Base-by-base conservation (phyloP, 305 asterid genomes). In the Salvia sclarea region DNA sequence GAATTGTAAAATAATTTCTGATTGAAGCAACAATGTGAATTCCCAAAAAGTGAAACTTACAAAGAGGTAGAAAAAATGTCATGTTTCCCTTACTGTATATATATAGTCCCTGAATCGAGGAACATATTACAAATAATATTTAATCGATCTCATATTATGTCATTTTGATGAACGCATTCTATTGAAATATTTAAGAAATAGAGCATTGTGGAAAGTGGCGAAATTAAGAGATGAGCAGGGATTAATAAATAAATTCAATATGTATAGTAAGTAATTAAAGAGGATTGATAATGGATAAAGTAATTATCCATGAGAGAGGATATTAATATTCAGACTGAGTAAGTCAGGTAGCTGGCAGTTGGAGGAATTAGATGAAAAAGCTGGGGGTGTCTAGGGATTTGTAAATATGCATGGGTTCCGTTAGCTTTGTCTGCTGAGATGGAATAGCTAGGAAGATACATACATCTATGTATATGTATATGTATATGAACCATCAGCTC, bases 341-440 rank as follows among this genome's bases (percentile, higher is more conserved):
- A 9, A 40, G 56, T 74, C 74, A 56, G 79, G 45, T 78, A 68
- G 71, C 14, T 57, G 74, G 68, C 82, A 73, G 78, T 57, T 68
- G 73, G 64, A 75, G 76, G 72, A 67, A 78, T 58, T 55, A 43
- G 47, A 48, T 73, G 68, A 64, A 31, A 77, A 70, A 79, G 64
- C 68, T 55, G 63, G 50, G 13, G 31, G 49, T 41, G 14, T 61
- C 60, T 74, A 14, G 76, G 76, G 66, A 66, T 73, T 49, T 64
- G 76, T 56, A 44, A 61, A 70, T 69, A 48, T 61, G 71, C 53
- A 69, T 66, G 75, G 63, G 55, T 77, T 81, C 86, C 90, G 90
- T 87, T 87, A 84, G 74, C 66, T 68, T 80, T 87, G 94, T 84
- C 90, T 83, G 83, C 74, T 64, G 55, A 62, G 56, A 44, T 62